Evolutionary conservation across 1,284 basidiomycete species (phyloP), one percentile per base, ranked within the genome.

Genomic region (Ustilago trichophora): DNA sequence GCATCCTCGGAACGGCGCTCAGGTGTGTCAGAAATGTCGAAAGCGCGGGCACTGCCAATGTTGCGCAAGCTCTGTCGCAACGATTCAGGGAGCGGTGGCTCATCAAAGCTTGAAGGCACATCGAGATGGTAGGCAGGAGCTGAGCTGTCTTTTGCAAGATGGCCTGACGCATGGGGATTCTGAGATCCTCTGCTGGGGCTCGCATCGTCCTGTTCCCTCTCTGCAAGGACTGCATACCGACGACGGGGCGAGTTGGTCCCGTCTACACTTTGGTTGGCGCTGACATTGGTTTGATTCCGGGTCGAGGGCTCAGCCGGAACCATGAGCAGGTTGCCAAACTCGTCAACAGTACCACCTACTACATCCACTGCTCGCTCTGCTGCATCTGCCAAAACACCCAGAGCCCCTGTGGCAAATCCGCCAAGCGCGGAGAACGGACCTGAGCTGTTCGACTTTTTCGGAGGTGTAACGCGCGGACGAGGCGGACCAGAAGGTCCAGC

Each of bases 291-390:
- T n/a, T 38, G 47, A 11, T 33, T 46, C 27, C 50, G 53, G 16
- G 46, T 7, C 1, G 54, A 55, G 1, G 50, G 13, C n/a, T 65
- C 67, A 7, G 53, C 46, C 3, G 67, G 64, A 2, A 62, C 68
- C 26, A 71, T 50, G 19, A 71, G 54, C 27, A 60, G 37, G 21
- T 60, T 63, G 36, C 68, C 63, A 13, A 71, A 57, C 36, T 73
- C 64, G 33, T 70, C 64, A 12, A 71, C 55, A 6, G 68, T 66
- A 12, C 57, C 72, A 6, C 69, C 63, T 2, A 73, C 64, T 2
- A 71, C 72, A 29, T 71, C 68, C 5, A 66, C 63, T 3, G 72
- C 63, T n/a, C 58, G 32, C n/a, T 58, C 63, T 16, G 72, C 68
- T 24, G 63, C 72, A 25, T 59, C 59, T 0, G 63, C 58, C 10